Conservation (phyloP, 306 rosid species). For the Astragalus glycyphyllos region DNA sequence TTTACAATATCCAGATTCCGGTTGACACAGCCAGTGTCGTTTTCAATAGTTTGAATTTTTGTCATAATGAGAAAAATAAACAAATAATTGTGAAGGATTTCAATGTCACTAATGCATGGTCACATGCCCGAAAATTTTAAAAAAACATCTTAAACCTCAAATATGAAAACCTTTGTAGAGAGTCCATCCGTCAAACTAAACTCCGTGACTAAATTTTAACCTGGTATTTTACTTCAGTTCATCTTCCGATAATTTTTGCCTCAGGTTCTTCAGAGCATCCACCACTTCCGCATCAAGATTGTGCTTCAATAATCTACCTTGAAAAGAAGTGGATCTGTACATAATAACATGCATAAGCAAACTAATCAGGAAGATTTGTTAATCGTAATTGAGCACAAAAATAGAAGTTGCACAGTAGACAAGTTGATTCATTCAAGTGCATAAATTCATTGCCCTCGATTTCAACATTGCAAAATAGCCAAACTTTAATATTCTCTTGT, state of each 20-base stretch:
- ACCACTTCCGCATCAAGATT: slow-evolving; percentile 90
- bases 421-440: slow-evolving; percentile 21
- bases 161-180: slow-evolving; percentile 27
- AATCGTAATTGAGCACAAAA: slow-evolving; percentile 10
- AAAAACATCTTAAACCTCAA: slow-evolving; percentile 17
- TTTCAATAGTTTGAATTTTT: background rate
- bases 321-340: slow-evolving; percentile 77
- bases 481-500: background rate
- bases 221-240: slow-evolving; percentile 54
- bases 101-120: slow-evolving; percentile 19
- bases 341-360: slow-evolving; percentile 37
- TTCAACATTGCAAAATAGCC: background rate
- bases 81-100: slow-evolving; percentile 15
- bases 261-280: slow-evolving; percentile 80
- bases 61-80: background rate
- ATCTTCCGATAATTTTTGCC: slow-evolving; percentile 63
- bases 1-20: background rate
- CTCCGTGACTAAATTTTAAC: slow-evolving; percentile 11
- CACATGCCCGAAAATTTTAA: slow-evolving; percentile 6
- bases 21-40: slow-evolving; percentile 17
- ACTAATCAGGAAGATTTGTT: slow-evolving; percentile 34
- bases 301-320: slow-evolving; percentile 83
- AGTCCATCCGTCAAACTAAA: slow-evolving; percentile 19
- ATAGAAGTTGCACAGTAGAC: background rate
- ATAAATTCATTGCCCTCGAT: background rate